Base-by-base conservation (phyloP, 306 rosid genomes). In the Cicer cuneatum region DNA sequence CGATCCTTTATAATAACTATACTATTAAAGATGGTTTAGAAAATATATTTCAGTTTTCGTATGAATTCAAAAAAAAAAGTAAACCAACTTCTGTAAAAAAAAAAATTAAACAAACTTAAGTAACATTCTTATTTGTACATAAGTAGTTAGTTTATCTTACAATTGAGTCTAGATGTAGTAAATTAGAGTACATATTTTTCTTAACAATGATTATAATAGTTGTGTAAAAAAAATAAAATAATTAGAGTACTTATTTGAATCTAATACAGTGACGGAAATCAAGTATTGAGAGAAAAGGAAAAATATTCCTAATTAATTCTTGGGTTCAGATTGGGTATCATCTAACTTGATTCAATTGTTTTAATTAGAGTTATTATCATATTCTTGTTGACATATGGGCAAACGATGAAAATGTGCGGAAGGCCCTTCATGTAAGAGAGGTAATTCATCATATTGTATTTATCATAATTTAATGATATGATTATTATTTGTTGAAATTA, bases 331-430 rank as follows among this genome's bases (percentile, higher is more conserved):
- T 13, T 53, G 57, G 43, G 12, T 39, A 53, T 29, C 35, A 29
- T 29, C 35, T 29, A 29, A 72, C 63, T 37, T 73, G 45, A 63
- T 19, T 65, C 45, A 53, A 40, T 21, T 45, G 8, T 61, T 8
- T 48, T 68, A 29, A 29, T 41, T 45, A 85, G 86, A 38, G 46
- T 9, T 54, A 82, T 77, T 24, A 63, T 62, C 75, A 82, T 60
- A 14, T 79, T 14, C 69, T 76, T 24, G n/a, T 78, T 10, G n/a
- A 75, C 58, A 10, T 2, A 1, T 82, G 86, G 89, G 84, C 86
- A 67, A 85, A 85, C 13, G 86, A 82, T 72, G 67, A 72, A 56
- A 72, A 13, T 14, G 89, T 82, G 47, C 9, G 78, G 59, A 65
- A 68, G 33, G 83, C 86, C 29, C 78, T 85, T 76, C 78, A 63